Evolutionary conservation across 2,329 filamentous ascomycete species (phyloP).

Genomic region (Clonostachys byssicola): DNA sequence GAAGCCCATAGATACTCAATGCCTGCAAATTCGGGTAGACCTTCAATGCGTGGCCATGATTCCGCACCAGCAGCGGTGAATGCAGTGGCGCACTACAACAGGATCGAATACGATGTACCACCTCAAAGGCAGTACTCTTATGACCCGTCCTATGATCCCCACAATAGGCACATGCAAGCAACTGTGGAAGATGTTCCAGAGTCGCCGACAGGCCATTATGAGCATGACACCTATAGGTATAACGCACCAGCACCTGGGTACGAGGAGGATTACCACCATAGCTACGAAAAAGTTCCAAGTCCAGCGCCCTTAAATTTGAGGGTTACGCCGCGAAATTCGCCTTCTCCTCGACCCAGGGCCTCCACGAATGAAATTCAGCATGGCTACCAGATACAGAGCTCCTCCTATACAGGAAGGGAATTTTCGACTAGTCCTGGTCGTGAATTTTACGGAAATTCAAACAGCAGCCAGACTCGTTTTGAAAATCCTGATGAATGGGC

Average conservation of each 20-base stretch:
- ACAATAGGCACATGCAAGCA: constrained; percentile 51
- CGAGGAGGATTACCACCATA: constrained; percentile 19
- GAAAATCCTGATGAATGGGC: background rate
- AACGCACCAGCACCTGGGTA: constrained; percentile 6
- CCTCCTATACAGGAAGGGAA: background rate
- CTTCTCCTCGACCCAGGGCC: constrained; percentile 1
- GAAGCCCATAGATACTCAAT: constrained; percentile 52
- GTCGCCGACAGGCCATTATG: constrained; percentile 25
- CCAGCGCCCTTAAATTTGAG: constrained; percentile 41
- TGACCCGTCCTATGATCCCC: constrained; percentile 39
- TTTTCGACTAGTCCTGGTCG: constrained; percentile 4
- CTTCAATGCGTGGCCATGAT: constrained; percentile 47
- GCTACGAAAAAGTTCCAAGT: constrained; percentile 30
- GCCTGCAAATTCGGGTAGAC: constrained; percentile 41
- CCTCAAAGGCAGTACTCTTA: constrained; percentile 45
- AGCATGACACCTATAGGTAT: constrained; percentile 14
- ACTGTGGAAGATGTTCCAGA: constrained; percentile 63
- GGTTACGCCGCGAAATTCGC: constrained; percentile 15
- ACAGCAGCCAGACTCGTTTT: background rate
- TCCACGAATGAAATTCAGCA: background rate
- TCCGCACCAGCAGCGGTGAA: constrained; percentile 34
- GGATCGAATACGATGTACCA: constrained; percentile 24
- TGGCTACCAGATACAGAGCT: background rate
- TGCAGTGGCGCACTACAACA: constrained; percentile 15
- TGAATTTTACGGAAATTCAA: background rate